Conservation (phyloP, 176 grass and related monocot genomes). For the Olyra latifolia region DNA sequence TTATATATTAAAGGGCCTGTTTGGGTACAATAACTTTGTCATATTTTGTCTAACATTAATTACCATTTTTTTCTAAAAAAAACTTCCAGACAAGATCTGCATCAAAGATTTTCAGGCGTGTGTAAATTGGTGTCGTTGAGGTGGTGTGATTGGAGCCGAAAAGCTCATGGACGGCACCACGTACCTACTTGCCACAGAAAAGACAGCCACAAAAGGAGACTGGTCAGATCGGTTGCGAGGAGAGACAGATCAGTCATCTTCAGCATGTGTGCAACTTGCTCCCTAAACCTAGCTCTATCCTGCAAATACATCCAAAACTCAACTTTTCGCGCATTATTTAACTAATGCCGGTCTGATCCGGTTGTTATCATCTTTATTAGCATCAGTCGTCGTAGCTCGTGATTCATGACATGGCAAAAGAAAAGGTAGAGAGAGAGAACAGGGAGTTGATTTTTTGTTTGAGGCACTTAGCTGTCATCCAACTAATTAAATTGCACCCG, state of each 20-base stretch:
- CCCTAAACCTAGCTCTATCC: background rate
- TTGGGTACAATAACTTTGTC: no score
- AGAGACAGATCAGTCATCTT: no score
- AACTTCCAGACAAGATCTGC: conserved; percentile 8
- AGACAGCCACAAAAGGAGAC: background rate
- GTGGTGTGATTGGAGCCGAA: conserved; percentile 15
- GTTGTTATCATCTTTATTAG: background rate
- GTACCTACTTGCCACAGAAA: no score
- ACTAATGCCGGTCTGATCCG: background rate
- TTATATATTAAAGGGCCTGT: no score
- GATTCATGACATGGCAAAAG: background rate
- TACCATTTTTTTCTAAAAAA: no score
- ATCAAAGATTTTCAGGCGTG: background rate
- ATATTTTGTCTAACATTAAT: no score
- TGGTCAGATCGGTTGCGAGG: no score
- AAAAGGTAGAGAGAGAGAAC: background rate
- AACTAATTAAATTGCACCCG: no score
- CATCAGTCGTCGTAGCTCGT: background rate
- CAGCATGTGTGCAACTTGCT: background rate
- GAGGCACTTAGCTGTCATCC: no score
- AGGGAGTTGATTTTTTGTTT: background rate
- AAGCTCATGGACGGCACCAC: conserved; percentile 25
- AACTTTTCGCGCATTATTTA: conserved; percentile 20
- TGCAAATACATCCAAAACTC: conserved; percentile 2
- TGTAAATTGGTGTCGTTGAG: background rate